phyloP scores from a whole-genome alignment of 495 filamentous ascomycete genomes.

The Podospora conica region DNA sequence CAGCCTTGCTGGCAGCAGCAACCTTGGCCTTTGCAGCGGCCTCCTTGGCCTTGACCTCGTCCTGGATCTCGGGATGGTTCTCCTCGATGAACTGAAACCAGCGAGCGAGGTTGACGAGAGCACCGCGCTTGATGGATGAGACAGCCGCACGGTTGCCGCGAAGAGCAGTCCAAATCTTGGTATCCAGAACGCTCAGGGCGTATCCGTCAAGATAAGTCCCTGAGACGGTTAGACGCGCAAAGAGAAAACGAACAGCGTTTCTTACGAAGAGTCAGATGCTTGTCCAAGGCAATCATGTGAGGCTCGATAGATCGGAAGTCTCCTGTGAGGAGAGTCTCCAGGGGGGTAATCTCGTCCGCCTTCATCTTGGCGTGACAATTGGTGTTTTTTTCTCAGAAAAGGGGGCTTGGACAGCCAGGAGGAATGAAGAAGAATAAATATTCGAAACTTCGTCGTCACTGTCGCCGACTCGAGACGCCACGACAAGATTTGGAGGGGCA shows the following conservation, averaged over 20 bases:
- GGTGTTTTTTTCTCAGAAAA: neutral
- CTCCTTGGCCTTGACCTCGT: slow-evolving; percentile 50
- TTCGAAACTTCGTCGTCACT: neutral
- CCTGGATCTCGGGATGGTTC: slow-evolving; percentile 61
- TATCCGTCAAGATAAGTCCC: slow-evolving; percentile 73
- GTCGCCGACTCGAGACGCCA: slow-evolving; percentile 20
- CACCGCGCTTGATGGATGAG: slow-evolving; percentile 70
- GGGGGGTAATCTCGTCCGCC: slow-evolving; percentile 42
- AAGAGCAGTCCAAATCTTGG: slow-evolving; percentile 77
- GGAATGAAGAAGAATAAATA: too few relatives aligned
- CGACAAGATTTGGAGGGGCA: slow-evolving; percentile 29
- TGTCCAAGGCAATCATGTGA: slow-evolving; percentile 70
- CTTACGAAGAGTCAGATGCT: slow-evolving; percentile 74
- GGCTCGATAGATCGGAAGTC: slow-evolving; percentile 79
- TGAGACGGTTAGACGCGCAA: neutral
- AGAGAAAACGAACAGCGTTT: neutral
- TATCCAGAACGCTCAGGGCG: slow-evolving; percentile 68
- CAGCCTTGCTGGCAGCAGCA: slow-evolving; percentile 69
- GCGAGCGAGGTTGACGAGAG: slow-evolving; percentile 69
- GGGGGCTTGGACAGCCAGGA: neutral
- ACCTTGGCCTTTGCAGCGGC: slow-evolving; percentile 64
- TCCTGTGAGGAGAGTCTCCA: slow-evolving; percentile 47
- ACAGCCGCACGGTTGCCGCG: slow-evolving; percentile 80
- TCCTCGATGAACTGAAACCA: slow-evolving; percentile 90
- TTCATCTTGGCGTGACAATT: slow-evolving; percentile 35